Base-by-base conservation (phyloP, 2,329 filamentous ascomycete species). In the Penicillium sp. region DNA sequence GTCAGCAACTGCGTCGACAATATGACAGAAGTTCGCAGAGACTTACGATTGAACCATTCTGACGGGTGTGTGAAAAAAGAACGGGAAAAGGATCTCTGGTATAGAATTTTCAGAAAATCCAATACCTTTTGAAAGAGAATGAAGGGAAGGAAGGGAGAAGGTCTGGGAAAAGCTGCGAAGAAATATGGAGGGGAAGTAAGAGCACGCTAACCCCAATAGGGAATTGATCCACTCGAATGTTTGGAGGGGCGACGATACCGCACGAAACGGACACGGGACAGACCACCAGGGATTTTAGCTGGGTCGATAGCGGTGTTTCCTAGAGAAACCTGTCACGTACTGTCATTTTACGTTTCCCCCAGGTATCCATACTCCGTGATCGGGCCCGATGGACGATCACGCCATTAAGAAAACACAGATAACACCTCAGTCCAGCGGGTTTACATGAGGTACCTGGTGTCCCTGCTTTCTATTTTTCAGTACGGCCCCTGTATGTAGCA, bases 1-100 rank as follows among this genome's bases (percentile, higher is more conserved):
- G 19, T 45, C 42, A 45, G 42, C 42, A 38, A 30, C 10, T 22
- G 33, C 19, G 1, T 14, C 12, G 3, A 6, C 11, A 22, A n/a
- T 2, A 12, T 3, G 16, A 11, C 4, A 14, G 16, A 25, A 29
- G 9, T 16, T 29, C 40, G 10, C 38, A 41, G 12, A 27, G 36
- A 75, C 78, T 68, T 71, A 80, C 78, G 79, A 81, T 76, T 80
- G 77, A 76, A 81, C 79, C 79, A 81, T 81, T 61, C 67, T 79
- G 70, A 72, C 56, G 57, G 60, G 60, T 65, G 31, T 66, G 49
- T 63, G 34, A 40, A 56, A 41, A 54, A 40, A 52, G 34, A 47
- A 41, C 3, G 2, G 7, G 31, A 35, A 41, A 27, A 37, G 39
- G 29, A 33, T 56, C 55, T 59, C 49, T 50, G 52, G 39, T 46